Base-by-base conservation (phyloP, 2,329 filamentous ascomycete species). In the Pseudocercospora pini-densiflorae region DNA sequence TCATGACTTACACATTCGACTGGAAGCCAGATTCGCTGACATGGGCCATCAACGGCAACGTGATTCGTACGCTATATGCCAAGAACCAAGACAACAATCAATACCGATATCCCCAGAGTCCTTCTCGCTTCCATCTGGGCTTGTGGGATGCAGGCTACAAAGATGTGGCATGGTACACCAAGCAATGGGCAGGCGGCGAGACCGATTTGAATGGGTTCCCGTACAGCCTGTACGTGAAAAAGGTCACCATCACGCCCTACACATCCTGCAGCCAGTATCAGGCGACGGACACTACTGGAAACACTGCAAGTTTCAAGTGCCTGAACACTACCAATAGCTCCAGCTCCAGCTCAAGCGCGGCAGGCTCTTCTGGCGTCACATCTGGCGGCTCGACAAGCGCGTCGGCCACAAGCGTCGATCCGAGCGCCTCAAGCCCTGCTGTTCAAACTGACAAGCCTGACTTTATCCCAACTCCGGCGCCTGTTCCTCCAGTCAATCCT, bases 11-110 rank as follows among this genome's bases (percentile, higher is more conserved):
- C 79, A 91, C 89, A 16, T 83, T 87, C 31, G 81, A 87, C 68
- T 93, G 90, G 90, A 92, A 88, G 12, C 81, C 86, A 70, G 86
- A 89, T 0, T 79, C 82, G 65, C 79, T 92, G 9, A 84, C 88
- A 65, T 93, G 87, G 85, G 86, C 83, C 72, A 87, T 94, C 63
- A 83, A 88, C 73, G 82, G 81, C 65, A 71, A 70, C 5, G 73
- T 79, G 24, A 76, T 84, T 24, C 85, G 86, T 65, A 83, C 81
- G 2, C 80, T 85, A 27, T 61, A 64, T 33, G 64, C 61, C 12
- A 59, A 63, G 36, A 47, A 68, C 24, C 51, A 58, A 0, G 63
- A 64, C 8, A 61, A 59, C 6, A 59, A 49, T 5, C 33, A 60
- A n/a, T 62, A 68, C 43, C 71, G 69, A 51, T 72, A 71, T 23